A percentile compares a stretch with the other conserved stretches of the same genome.
phyloP scores from a whole-genome alignment of 495 filamentous ascomycete species.

The Daldinia decipiens region DNA sequence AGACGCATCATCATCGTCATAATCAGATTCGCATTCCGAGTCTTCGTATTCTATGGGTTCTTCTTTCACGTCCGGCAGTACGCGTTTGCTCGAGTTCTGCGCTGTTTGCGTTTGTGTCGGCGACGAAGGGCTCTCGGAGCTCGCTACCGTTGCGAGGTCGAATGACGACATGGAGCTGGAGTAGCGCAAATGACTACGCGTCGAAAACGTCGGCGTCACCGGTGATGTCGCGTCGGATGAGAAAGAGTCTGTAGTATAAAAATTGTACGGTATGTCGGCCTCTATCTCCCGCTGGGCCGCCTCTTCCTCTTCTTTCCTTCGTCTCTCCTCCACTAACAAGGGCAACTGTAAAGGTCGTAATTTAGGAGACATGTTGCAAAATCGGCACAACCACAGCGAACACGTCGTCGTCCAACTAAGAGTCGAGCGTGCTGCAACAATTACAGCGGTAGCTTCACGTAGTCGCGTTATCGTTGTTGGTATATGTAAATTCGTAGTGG shows the following conservation, averaged over 20 bases:
- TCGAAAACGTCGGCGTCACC: constrained; percentile 69
- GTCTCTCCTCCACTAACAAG: constrained; percentile 62
- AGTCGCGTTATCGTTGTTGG: constrained; percentile 36
- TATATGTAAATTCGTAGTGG: constrained; percentile 25
- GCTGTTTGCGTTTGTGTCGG: constrained; percentile 53
- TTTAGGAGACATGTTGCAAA: constrained; percentile 59
- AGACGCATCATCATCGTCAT: constrained; percentile 42
- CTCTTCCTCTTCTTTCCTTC: constrained; percentile 53
- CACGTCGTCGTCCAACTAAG: neutral
- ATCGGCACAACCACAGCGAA: neutral
- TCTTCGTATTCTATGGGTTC: constrained; percentile 64
- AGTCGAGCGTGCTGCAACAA: constrained; percentile 4
- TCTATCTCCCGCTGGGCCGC: constrained; percentile 35
- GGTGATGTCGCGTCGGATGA: constrained; percentile 69
- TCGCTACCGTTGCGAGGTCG: constrained; percentile 51
- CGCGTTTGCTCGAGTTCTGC: constrained; percentile 57
- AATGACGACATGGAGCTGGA: constrained; percentile 64
- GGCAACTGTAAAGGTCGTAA: constrained; percentile 63
- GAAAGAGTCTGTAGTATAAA: constrained; percentile 59
- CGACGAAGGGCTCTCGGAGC: constrained; percentile 57
- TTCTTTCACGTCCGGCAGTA: constrained; percentile 65
- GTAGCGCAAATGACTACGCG: constrained; percentile 64
- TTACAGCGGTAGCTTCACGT: neutral
- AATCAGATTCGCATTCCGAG: constrained; percentile 58
- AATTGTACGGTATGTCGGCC: constrained; percentile 41